These are phyloP conservation scores for Fusarium buharicum DNA, from an alignment of 2,329 filamentous ascomycete species.

Conservation along the genomic window DNA sequence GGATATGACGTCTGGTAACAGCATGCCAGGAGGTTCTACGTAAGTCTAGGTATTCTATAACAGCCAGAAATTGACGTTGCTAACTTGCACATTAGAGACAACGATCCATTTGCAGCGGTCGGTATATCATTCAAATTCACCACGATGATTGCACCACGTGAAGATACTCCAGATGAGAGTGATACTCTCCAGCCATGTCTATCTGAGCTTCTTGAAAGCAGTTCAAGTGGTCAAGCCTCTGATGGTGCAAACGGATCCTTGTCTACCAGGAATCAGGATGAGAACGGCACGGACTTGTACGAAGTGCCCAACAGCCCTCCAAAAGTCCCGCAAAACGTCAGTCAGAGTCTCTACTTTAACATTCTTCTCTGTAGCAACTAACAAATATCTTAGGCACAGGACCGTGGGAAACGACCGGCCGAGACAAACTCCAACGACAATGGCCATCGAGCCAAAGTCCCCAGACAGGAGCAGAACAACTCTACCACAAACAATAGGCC, in stretches of 20 bases:
- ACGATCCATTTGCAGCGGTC: background rate
- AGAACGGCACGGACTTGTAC: background rate
- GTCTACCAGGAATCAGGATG: background rate
- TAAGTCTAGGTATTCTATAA: background rate
- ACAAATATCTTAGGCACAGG: background rate
- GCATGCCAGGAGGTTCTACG: background rate
- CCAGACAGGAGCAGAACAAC: background rate
- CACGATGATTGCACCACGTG: background rate
- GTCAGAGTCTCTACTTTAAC: background rate
- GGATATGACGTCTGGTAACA: background rate
- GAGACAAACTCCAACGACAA: background rate
- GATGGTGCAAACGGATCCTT: background rate
- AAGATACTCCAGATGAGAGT: background rate
- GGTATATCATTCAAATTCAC: background rate
- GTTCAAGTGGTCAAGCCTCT: background rate
- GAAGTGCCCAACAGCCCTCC: slow-evolving; percentile 5
- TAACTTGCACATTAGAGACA: background rate
- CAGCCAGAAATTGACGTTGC: background rate
- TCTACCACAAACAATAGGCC: background rate
- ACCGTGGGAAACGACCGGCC: slow-evolving; percentile 8
- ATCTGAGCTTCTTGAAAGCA: background rate
- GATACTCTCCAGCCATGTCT: background rate
- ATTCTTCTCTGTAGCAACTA: background rate
- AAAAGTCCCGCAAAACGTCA: background rate
- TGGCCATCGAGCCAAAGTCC: slow-evolving; percentile 5